Evolutionary conservation across 116 monocot species (phyloP), one percentile per base, ranked within the genome.

Genomic region (Phalaenopsis hybrid): DNA sequence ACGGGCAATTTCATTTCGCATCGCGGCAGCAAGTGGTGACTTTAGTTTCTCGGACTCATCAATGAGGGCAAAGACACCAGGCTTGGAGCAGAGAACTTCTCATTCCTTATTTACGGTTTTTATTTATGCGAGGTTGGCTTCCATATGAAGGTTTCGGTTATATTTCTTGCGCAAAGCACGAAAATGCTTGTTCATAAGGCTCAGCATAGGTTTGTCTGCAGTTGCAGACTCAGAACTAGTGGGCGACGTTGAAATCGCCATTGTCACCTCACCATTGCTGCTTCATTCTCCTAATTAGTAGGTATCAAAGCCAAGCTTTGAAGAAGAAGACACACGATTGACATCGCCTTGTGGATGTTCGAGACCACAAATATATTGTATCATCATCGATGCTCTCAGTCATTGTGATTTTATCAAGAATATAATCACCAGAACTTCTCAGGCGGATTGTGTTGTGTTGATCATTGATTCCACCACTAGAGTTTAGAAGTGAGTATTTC

Each of bases 41-140:
- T 90, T 90, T 61, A 97, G 91, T 79, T 86, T 89, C 83, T 97
- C 94, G 80, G 84, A 84, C 89, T 96, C 96, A n/a, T 96, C 96
- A 80, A 96, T 96, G 81, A 92, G 86, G 57, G 79, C 83, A 58
- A 80, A 34, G 82, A 97, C 86, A 82, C 82, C 78, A 73, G 85
- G 81, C n/a, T 97, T 97, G 61, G 92, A 94, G 28, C 88, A 90
- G 81, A 94, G 89, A 18, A 94, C 86, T 61, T 94, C 94, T 81
- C 94, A 94, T 82, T 97, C 94, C 82, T 85, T 88, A 91, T 97
- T 97, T 6, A 97, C 84, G 81, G 86, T 12, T 78, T 94, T 94
- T 21, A 94, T 92, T 61, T 82, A 81, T 44, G 97, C 87, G 74
- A 89, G 79, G 74, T 79, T 83, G 79, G 80, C 63, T 72, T 97